Base-by-base conservation (phyloP, 352 stramenopile genomes). In the Globisporangium orthogonon region DNA sequence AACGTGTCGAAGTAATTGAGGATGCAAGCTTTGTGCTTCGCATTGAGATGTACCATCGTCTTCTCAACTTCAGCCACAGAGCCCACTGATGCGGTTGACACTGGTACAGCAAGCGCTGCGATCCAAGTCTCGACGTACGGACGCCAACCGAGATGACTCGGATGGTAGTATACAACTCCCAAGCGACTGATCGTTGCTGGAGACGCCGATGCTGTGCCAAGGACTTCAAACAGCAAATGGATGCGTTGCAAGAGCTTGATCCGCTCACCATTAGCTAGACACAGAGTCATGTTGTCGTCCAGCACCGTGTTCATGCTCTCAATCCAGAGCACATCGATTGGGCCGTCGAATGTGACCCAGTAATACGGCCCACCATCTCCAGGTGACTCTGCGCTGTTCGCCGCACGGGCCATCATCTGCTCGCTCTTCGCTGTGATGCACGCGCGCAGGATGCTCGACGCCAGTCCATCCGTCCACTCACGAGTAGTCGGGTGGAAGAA, bases 191-290 rank as follows among this genome's bases (percentile, higher is more conserved):
- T 90, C 15, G 92, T 98, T 10, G 93, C 93, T 3, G 93, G 93
- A 1, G 88, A 97, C 4, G 93, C 93, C 4, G 89, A 90, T 4
- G 75, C 74, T 1, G 96, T 89, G 64, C 98, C 90, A 18, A 83
- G 75, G 2, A 97, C 90, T 70, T 98, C 93, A 61, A 98, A 98
- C 2, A 98, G 54, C 62, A 97, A 76, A 52, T 97, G 94, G 63
- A 98, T 98, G 35, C 69, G 75, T 0, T 69, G 77, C 11, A 91
- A 56, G 18, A 97, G 67, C 52, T 89, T 91, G 40, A 97, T 95
- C 2, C 87, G 70, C 59, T 96, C 88, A 6, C 87, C 87, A 49
- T 95, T 96, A 11, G 88, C 84, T 28, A 97, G 66, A n/a, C 85
- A 95, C 0, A 97, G 69, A 44, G 88, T 95, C 78, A 83, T 94